Conservation (phyloP, 495 filamentous ascomycete genomes). For the Penicillium goetzii region DNA sequence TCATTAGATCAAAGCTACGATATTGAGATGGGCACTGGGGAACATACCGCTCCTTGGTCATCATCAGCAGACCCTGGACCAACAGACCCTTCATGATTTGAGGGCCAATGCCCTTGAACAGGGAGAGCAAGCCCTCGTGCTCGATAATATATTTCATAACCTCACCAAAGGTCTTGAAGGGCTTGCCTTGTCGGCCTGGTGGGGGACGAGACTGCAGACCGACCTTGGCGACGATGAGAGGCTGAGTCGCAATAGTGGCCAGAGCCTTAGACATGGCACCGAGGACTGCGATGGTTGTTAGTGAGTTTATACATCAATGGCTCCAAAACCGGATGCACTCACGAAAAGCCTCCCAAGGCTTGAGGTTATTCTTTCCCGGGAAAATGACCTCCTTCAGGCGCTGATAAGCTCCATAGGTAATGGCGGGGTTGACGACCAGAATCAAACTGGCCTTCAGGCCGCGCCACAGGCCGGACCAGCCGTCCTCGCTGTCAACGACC, state of each 20-base stretch:
- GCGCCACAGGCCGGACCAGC: conserved; percentile 86
- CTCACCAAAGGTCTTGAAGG: conserved; percentile 92
- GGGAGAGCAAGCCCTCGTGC: conserved; percentile 76
- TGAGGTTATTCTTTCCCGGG: conserved; percentile 74
- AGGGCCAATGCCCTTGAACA: conserved; percentile 97
- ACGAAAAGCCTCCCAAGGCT: conserved; percentile 90
- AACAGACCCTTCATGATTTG: conserved; percentile 91
- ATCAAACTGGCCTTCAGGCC: conserved; percentile 96
- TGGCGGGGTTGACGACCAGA: conserved; percentile 93
- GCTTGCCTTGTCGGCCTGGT: conserved; percentile 80
- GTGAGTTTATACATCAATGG: conserved; percentile 10
- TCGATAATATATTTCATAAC: conserved; percentile 93
- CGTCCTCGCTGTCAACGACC: conserved; percentile 89
- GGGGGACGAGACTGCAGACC: conserved; percentile 93
- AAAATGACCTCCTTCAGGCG: conserved; percentile 80
- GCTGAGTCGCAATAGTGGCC: conserved; percentile 92
- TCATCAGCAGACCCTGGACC: conserved; percentile 97
- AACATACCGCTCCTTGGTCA: conserved; percentile 94
- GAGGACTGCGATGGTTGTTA: conserved; percentile 61
- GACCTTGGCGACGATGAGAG: conserved; percentile 97
- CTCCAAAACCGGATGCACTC: conserved; percentile 40
- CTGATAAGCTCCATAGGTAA: conserved; percentile 98
- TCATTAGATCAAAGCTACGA: conserved; percentile 29
- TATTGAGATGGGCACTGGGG: conserved; percentile 24
- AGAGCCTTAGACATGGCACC: conserved; percentile 92